phyloP scores from a whole-genome alignment of 2,329 filamentous ascomycete genomes.

The Cordyceps militaris region DNA sequence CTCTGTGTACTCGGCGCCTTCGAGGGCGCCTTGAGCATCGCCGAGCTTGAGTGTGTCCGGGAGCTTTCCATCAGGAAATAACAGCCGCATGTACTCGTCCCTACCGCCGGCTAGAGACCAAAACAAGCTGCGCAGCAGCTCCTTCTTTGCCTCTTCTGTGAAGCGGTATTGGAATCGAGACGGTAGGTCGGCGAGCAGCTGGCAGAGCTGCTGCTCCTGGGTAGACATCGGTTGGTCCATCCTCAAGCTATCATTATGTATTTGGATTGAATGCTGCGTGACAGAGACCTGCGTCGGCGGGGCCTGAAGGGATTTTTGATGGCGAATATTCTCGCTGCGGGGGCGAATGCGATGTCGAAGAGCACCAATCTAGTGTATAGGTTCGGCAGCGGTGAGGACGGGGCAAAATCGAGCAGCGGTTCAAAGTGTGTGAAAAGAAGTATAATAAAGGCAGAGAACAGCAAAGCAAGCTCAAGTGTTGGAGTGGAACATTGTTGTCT shows the following conservation, averaged over 20 bases:
- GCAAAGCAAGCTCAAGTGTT: background rate
- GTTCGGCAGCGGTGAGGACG: background rate
- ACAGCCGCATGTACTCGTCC: constrained; percentile 63
- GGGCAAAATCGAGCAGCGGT: background rate
- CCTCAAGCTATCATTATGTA: constrained; percentile 17
- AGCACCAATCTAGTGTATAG: background rate
- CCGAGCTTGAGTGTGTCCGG: constrained; percentile 66
- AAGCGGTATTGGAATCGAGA: constrained; percentile 68
- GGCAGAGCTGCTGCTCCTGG: constrained; percentile 75
- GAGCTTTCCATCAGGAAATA: constrained; percentile 74
- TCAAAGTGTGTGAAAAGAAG: background rate
- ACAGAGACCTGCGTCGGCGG: background rate
- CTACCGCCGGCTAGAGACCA: constrained; percentile 74
- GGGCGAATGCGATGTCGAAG: background rate
- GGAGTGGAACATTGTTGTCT: background rate
- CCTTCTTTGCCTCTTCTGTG: constrained; percentile 58
- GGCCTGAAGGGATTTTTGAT: background rate
- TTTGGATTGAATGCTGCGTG: background rate
- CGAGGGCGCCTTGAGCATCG: constrained; percentile 83
- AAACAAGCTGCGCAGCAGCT: constrained; percentile 76
- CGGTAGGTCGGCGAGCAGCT: constrained; percentile 73
- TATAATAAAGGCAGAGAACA: background rate
- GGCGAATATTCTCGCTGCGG: background rate
- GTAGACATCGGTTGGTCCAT: constrained; percentile 54
- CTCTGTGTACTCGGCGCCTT: constrained; percentile 91